Evolutionary conservation across 2,329 filamentous ascomycete species (phyloP).

Genomic region (Colletotrichum sojae): DNA sequence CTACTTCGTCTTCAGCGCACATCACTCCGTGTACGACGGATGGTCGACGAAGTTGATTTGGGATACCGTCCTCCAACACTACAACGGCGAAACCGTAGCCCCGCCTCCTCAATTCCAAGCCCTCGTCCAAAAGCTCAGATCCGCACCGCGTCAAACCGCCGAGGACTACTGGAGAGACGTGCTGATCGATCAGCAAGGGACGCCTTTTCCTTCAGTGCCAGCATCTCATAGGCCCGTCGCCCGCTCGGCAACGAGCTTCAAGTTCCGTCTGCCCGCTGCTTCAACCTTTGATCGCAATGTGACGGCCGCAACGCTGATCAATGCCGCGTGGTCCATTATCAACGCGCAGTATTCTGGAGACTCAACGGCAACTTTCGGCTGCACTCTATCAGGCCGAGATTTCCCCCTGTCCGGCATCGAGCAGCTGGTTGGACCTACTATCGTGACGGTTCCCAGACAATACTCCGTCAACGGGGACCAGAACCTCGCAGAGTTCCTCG

Average conservation of each 20-base stretch:
- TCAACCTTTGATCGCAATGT: constrained; percentile 11
- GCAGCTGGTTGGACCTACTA: constrained; percentile 47
- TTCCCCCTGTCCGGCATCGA: constrained; percentile 46
- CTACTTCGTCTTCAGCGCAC: constrained; percentile 40
- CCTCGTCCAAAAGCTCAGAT: background rate
- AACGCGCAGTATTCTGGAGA: constrained; percentile 53
- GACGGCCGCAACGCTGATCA: constrained; percentile 42
- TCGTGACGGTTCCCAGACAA: constrained; percentile 49
- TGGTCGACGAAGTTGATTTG: constrained; percentile 24
- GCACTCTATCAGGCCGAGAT: constrained; percentile 47
- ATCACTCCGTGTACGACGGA: constrained; percentile 44
- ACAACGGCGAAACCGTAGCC: background rate
- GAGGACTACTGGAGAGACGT: constrained; percentile 15
- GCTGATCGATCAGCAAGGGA: constrained; percentile 2
- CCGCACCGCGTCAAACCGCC: background rate
- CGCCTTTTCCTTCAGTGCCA: constrained; percentile 7
- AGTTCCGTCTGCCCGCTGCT: background rate
- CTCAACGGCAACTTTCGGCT: constrained; percentile 45
- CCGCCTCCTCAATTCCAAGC: constrained; percentile 7
- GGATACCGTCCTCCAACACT: constrained; percentile 16
- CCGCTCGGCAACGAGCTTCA: background rate
- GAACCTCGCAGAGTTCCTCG: constrained; percentile 23
- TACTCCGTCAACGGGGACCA: constrained; percentile 36
- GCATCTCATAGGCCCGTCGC: constrained; percentile 16
- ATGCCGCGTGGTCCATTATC: constrained; percentile 50